Evolutionary conservation across 2,329 filamentous ascomycete genomes (phyloP).

Genomic region (Calonectria crousiana): DNA sequence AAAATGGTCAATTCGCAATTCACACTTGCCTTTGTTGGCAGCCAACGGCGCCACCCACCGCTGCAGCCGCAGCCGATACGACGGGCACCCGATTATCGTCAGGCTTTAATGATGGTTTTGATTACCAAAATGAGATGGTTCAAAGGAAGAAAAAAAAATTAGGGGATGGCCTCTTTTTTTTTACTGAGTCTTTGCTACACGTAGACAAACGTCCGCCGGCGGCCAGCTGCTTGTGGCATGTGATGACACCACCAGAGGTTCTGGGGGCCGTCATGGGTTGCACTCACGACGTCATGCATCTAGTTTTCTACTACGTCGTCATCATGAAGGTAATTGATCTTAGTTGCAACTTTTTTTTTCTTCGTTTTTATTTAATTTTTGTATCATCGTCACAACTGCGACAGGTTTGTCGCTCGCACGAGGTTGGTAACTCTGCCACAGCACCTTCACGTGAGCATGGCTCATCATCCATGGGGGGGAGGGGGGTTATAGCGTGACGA

Average conservation of each 20-base stretch:
- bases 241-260: background rate
- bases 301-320: background rate
- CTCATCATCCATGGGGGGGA: background rate
- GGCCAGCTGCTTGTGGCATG: conserved; percentile 2
- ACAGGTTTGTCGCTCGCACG: background rate
- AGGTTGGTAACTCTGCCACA: background rate
- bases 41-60: background rate
- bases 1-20: background rate
- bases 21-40: background rate
- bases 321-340: background rate
- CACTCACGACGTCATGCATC: background rate
- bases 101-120: background rate
- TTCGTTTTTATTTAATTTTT: background rate
- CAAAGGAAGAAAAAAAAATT: background rate
- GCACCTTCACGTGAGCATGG: background rate
- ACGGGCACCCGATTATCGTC: background rate
- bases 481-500: background rate
- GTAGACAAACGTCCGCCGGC: background rate
- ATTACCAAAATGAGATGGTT: background rate
- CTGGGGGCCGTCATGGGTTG: background rate
- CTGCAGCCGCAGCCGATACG: background rate
- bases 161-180: background rate
- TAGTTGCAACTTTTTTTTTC: background rate
- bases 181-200: background rate
- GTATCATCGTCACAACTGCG: background rate